phyloP scores from a whole-genome alignment of 345 rosid species.

The Melaleuca quinquenervia region DNA sequence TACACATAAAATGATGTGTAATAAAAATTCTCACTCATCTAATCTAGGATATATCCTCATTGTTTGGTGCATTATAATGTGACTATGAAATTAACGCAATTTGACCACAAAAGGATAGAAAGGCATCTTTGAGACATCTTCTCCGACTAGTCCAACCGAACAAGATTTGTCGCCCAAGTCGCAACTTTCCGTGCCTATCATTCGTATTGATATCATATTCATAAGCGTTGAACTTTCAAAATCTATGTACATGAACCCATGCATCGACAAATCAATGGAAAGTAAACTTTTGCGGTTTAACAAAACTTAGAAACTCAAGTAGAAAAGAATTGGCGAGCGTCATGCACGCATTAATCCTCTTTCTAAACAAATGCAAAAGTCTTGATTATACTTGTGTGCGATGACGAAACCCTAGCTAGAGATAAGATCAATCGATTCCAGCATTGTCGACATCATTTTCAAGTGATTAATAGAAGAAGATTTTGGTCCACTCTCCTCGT shows the following conservation, averaged over 20 bases:
- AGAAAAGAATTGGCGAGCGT: not conserved
- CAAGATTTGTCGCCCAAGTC: not conserved
- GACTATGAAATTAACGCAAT: not conserved
- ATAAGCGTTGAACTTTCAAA: not conserved
- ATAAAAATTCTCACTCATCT: not conserved
- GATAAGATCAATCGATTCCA: not conserved
- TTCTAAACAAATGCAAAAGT: not conserved
- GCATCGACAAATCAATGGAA: not conserved
- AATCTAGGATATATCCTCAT: not conserved
- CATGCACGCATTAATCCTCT: not conserved
- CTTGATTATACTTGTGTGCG: not conserved
- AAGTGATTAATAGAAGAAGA: not conserved
- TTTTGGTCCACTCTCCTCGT: not conserved
- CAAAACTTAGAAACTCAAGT: not conserved
- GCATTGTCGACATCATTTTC: not conserved
- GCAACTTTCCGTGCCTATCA: accelerated
- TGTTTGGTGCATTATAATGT: not conserved
- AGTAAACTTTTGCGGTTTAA: not conserved
- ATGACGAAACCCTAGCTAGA: not conserved
- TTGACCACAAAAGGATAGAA: accelerated
- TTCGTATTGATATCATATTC: not conserved
- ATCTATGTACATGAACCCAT: not conserved
- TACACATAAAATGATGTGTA: not conserved
- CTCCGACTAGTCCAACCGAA: not conserved
- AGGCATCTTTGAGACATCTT: not conserved